Percentiles rank a stretch among this genome's conserved stretches.
phyloP scores from a whole-genome alignment of 2,329 filamentous ascomycete genomes.

The Onygenales sp. region DNA sequence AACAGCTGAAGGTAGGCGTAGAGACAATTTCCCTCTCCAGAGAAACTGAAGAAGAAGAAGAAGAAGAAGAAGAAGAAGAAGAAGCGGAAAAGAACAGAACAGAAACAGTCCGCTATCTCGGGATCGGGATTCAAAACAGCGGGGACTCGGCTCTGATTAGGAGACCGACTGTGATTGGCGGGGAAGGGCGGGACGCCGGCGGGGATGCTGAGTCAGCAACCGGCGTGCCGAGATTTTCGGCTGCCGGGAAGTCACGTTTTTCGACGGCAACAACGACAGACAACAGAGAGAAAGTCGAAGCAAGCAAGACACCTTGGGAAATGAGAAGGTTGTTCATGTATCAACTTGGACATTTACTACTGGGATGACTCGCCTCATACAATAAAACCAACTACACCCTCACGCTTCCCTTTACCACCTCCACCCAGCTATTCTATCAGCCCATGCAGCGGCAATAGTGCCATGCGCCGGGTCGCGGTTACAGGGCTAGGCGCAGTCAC shows the following conservation, averaged over 20 bases:
- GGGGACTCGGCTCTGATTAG: not conserved
- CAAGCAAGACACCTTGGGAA: not conserved
- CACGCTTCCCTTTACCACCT: too few species aligned
- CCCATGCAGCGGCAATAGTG: slow-evolving; percentile 11
- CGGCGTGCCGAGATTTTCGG: not conserved
- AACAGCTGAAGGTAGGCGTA: not conserved
- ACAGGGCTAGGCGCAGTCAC: slow-evolving; percentile 75
- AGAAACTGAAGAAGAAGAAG: not conserved
- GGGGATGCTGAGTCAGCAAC: not conserved
- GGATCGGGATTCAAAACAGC: not conserved
- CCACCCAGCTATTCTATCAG: not conserved
- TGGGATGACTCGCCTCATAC: too few species aligned
- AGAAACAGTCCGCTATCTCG: not conserved
- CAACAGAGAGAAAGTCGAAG: too few species aligned
- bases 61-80: not conserved
- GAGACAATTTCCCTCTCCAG: not conserved
- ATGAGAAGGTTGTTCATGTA: too few species aligned
- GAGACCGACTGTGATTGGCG: not conserved
- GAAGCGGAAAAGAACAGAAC: not conserved
- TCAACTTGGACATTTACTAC: too few species aligned
- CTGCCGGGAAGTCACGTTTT: not conserved
- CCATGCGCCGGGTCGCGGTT: slow-evolving; percentile 61
- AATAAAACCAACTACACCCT: too few species aligned
- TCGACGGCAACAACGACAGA: too few species aligned
- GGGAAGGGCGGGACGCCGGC: not conserved